Evolutionary conservation across 2,329 filamentous ascomycete species (phyloP), one percentile per base, ranked within the genome.

Genomic region (Fusarium multiceps): DNA sequence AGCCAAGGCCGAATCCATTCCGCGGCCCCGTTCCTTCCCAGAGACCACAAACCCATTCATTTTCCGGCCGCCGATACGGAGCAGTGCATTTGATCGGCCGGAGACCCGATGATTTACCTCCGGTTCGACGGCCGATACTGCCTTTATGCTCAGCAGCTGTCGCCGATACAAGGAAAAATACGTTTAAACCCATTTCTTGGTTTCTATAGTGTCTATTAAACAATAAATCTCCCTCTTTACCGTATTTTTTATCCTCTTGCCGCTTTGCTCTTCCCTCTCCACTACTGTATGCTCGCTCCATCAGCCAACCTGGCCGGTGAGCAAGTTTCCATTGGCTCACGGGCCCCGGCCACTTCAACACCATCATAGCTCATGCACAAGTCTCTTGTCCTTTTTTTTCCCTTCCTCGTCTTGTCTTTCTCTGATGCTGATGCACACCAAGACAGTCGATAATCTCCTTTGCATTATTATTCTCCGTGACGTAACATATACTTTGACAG

Each of bases 321-420:
- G 81, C 81, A 83, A 82, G 81, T 83, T 83, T 83, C 81, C 77
- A 83, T 83, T 83, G 81, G 81, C 66, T 61, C 53, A 61, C 49
- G 45, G 42, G 42, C 63, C 64, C 49, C 59, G 60, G 68, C 40
- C 61, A 53, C 65, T 62, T 73, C 73, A 74, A 69, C 71, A 70
- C 46, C 53, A 53, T 48, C 59, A 49, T 59, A 67, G 66, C 62
- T 58, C 51, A 69, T 69, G 61, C 62, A 55, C 60, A 63, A 55
- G 55, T 59, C 43, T 57, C 37, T 63, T 54, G 37, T 56, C 42
- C 23, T 27, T 25, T 57, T 25, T 43, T n/a, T 14, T 12, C 27
- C 12, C 10, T 18, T 32, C 23, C 20, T 23, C 13, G 18, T 16
- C 21, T 53, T 34, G 34, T 40, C 48, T 27, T 51, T 30, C 28